Evolutionary conservation across 352 stramenopile genomes (phyloP), one percentile per base, ranked within the genome.

Genomic region (Elongisporangium prolatum): DNA sequence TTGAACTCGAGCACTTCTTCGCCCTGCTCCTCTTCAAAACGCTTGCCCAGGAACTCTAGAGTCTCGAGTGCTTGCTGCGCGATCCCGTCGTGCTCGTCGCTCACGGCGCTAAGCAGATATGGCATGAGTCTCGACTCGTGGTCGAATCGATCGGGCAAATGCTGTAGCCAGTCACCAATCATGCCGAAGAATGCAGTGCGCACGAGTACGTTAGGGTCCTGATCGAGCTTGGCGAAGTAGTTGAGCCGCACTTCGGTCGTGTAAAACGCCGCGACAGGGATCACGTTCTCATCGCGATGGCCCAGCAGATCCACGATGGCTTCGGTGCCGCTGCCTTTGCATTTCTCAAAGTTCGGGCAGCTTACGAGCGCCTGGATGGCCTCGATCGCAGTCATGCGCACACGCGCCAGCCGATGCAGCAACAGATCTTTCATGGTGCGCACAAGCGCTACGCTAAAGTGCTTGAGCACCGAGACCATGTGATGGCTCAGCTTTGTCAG

Each of bases 231-330:
- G 24, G 95, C 95, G 56, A 98, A 89, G 63, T 90, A 92, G 68
- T 99, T 99, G 47, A 98, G 57, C 3, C 81, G 84, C 38, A 98
- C 84, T 57, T 96, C 83, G 14, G 77, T 47, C 22, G 84, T 84
- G 65, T 98, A 99, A 64, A 99, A 99, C 13, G 91, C 84, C 13
- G 91, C 75, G 49, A 98, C 86, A 4, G 91, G 87, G 52, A 98
- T 88, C 37, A 98, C 89, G 74, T 99, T 99, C 48, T 98, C 93
- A 55, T 98, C 95, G 44, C 89, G 79, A 68, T 98, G 97, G 16
- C 94, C 96, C 22, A 98, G 80, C 9, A 98, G 67, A 64, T 98
- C 96, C 13, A 82, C 74, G 61, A 99, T 98, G 2, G 91, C 94
- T 20, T 97, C 86, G 6, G 95, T 97, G 47, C 93, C 96, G n/a